phyloP scores from a whole-genome alignment of 1,284 basidiomycete genomes.

The Ganoderma leucocontextum region DNA sequence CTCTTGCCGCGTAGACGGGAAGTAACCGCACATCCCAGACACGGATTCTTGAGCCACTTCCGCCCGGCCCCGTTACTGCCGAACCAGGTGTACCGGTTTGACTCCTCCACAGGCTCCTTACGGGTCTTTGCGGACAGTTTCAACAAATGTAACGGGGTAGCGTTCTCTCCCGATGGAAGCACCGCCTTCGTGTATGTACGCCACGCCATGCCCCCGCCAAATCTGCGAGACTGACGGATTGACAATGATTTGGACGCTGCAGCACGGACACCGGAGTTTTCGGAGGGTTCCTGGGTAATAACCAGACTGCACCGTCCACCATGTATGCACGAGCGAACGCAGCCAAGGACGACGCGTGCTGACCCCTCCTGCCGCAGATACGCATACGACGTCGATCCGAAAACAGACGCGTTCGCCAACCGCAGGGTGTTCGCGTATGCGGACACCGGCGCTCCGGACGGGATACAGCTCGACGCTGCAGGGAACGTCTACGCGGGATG shows the following conservation, averaged over 20 bases:
- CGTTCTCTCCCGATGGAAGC: slow-evolving; percentile 71
- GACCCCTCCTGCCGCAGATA: slow-evolving; percentile 55
- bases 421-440: slow-evolving; percentile 77
- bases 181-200: slow-evolving; percentile 69
- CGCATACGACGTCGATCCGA: slow-evolving; percentile 72
- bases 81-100: slow-evolving; percentile 78
- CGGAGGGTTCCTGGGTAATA: slow-evolving; percentile 59
- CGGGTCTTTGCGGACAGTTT: slow-evolving; percentile 78
- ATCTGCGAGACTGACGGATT: not conserved
- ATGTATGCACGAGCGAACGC: no score
- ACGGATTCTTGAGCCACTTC: slow-evolving; percentile 72
- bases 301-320: slow-evolving; percentile 71
- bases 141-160: slow-evolving; percentile 69
- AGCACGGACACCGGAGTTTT: slow-evolving; percentile 63
- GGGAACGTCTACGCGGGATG: slow-evolving; percentile 78
- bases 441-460: slow-evolving; percentile 71
- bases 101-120: slow-evolving; percentile 68
- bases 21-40: slow-evolving; percentile 48
- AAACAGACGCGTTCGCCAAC: slow-evolving; percentile 63
- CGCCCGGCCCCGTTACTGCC: slow-evolving; percentile 70
- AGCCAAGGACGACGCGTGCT: no score
- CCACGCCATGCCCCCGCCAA: not conserved
- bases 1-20: not conserved
- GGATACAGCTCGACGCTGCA: slow-evolving; percentile 62
- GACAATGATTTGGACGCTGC: not conserved